Evolutionary conservation across 305 asterid genomes (phyloP).

Genomic region (Fraxinus velutina): DNA sequence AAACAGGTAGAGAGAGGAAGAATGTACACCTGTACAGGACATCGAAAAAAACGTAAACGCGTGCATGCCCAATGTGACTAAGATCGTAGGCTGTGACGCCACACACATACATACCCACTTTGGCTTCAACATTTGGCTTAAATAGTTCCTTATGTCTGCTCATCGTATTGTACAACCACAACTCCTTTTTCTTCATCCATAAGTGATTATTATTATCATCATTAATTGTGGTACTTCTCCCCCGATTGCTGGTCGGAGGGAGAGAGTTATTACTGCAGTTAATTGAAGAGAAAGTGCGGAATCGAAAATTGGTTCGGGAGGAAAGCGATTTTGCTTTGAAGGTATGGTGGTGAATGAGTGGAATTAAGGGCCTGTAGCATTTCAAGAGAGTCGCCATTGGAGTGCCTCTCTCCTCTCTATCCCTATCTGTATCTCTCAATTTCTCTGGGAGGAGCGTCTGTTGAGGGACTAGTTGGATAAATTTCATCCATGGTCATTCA

Average conservation of each 20-base stretch:
- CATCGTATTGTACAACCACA: conserved; percentile 88
- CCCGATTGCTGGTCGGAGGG: conserved; percentile 26
- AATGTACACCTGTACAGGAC: conserved; percentile 63
- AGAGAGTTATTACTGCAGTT: conserved; percentile 19
- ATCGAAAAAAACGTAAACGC: conserved; percentile 89
- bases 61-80: conserved; percentile 97
- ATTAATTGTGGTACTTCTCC: not conserved
- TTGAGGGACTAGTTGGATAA: not conserved
- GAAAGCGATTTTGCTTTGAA: conserved; percentile 14
- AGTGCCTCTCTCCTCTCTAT: not conserved
- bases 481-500: not conserved
- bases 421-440: not conserved
- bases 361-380: conserved; percentile 42
- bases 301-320: conserved; percentile 17
- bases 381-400: conserved; percentile 42
- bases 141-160: conserved; percentile 72
- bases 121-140: conserved; percentile 68
- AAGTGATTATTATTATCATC: not conserved
- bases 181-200: conserved; percentile 30
- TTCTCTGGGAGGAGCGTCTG: not conserved
- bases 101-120: conserved; percentile 94
- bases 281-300: conserved; percentile 22
- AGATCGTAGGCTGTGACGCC: conserved; percentile 97
- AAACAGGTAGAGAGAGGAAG: not conserved
- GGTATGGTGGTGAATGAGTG: conserved; percentile 16